These are phyloP conservation scores for Fusarium siculi DNA, from an alignment of 2,329 filamentous ascomycete species.

Conservation along the genomic window DNA sequence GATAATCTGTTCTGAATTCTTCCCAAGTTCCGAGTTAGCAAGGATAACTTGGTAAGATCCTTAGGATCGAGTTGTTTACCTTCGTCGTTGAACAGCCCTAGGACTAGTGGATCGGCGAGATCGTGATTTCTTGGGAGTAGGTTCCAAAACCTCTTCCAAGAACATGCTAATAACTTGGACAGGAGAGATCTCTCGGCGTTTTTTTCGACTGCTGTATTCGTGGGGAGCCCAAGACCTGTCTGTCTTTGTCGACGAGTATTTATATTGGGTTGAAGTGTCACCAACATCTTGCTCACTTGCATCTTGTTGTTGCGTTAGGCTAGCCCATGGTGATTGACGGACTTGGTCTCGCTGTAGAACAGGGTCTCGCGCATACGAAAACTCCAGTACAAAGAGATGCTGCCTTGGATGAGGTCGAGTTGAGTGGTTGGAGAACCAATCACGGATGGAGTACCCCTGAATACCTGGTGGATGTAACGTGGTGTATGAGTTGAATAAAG, in stretches of 20 bases:
- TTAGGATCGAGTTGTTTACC: background rate
- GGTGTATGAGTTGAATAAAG: background rate
- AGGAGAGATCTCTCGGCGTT: background rate
- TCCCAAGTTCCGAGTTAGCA: background rate
- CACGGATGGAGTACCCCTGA: background rate
- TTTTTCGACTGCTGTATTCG: background rate
- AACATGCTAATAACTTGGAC: background rate
- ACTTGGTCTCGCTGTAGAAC: background rate
- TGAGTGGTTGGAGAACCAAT: background rate
- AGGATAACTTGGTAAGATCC: background rate
- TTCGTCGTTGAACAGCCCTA: background rate
- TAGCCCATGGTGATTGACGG: background rate
- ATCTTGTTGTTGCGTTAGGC: background rate
- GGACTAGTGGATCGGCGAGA: background rate
- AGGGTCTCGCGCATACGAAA: no score
- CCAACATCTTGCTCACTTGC: background rate
- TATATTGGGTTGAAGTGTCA: background rate
- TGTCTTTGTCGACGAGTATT: background rate
- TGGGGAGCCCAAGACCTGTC: background rate
- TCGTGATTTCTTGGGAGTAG: background rate
- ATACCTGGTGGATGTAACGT: background rate
- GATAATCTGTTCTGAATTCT: background rate
- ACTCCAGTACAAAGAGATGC: background rate
- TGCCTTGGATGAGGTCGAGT: background rate
- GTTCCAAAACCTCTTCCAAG: background rate